These are phyloP conservation scores for Diaporthe sp. DNA, from an alignment of 2,329 filamentous ascomycete genomes.

Conservation along the genomic window DNA sequence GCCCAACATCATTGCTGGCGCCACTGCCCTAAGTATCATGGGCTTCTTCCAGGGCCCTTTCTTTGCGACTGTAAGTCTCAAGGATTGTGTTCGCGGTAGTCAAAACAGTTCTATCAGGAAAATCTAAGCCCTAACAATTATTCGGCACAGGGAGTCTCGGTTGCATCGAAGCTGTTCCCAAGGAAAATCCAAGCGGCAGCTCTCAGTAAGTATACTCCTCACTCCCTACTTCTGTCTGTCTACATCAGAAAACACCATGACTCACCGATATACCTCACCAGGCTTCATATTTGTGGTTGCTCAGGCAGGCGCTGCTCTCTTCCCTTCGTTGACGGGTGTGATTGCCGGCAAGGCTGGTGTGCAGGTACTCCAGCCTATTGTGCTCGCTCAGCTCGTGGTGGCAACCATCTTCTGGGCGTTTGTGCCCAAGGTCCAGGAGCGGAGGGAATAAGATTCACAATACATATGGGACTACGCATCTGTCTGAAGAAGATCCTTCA, in stretches of 20 bases:
- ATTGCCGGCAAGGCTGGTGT: conserved; percentile 57
- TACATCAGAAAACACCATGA: neutral
- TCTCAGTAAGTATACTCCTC: conserved; percentile 54
- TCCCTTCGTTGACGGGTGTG: conserved; percentile 65
- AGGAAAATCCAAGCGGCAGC: conserved; percentile 61
- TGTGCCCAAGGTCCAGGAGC: conserved; percentile 32
- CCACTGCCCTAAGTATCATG: conserved; percentile 64
- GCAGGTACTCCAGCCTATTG: conserved; percentile 57
- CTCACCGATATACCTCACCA: conserved; percentile 18
- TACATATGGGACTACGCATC: neutral
- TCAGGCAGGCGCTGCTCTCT: conserved; percentile 65
- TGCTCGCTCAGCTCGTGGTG: conserved; percentile 59
- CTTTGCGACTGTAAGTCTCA: conserved; percentile 62
- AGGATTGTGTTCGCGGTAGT: too few species aligned
- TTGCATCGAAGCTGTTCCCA: conserved; percentile 64
- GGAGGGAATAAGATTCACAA: neutral
- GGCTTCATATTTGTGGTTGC: conserved; percentile 66
- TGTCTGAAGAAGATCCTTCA: neutral
- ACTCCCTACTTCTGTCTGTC: neutral
- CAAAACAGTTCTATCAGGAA: neutral
- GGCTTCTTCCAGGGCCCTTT: conserved; percentile 68
- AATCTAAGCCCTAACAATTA: neutral
- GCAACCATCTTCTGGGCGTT: conserved; percentile 59
- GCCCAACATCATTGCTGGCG: conserved; percentile 53
- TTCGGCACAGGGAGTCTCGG: conserved; percentile 61